A percentile compares a stretch with the other conserved stretches of the same genome.
phyloP scores from a whole-genome alignment of 768 basidiomycete species.

The Russula ochroleuca region DNA sequence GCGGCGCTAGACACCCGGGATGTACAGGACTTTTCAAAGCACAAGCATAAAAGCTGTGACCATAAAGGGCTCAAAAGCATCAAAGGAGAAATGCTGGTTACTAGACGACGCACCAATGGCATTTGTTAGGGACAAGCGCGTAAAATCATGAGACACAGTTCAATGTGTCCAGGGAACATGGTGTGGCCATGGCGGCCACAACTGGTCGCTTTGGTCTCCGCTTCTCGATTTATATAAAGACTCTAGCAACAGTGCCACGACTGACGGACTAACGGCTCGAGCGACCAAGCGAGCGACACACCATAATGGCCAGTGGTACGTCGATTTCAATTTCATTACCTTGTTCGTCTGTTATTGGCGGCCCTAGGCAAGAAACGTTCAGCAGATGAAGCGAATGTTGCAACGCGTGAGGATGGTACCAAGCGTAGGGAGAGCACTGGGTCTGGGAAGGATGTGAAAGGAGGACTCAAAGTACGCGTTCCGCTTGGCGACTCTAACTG shows the following conservation, averaged over 20 bases:
- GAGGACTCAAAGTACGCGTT: conserved; percentile 16
- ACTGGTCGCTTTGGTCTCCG: not conserved
- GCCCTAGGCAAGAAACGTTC: conserved; percentile 17
- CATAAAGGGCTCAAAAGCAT: too few relatives aligned
- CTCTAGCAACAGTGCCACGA: not conserved
- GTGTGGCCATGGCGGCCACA: conserved; percentile 7
- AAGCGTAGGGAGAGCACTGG: conserved; percentile 10
- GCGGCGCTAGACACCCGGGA: too few relatives aligned
- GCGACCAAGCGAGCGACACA: too few relatives aligned
- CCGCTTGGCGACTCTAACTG: not conserved
- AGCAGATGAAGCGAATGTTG: conserved; percentile 16
- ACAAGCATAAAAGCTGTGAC: too few relatives aligned
- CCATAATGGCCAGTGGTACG: conserved; percentile 16
- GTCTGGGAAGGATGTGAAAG: conserved; percentile 12
- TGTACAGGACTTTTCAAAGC: too few relatives aligned
- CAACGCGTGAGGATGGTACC: not conserved
- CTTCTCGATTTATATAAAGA: not conserved
- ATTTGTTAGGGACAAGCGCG: too few relatives aligned
- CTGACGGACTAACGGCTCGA: not conserved
- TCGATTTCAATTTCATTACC: not conserved
- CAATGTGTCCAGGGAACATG: not conserved
- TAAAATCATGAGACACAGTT: not conserved
- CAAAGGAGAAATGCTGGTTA: not conserved
- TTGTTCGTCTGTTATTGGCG: not conserved
- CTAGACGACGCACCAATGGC: not conserved